A percentile compares a stretch with the other conserved stretches of the same genome.
phyloP scores from a whole-genome alignment of 306 rosid genomes.

The Fragaria nilgerrensis region DNA sequence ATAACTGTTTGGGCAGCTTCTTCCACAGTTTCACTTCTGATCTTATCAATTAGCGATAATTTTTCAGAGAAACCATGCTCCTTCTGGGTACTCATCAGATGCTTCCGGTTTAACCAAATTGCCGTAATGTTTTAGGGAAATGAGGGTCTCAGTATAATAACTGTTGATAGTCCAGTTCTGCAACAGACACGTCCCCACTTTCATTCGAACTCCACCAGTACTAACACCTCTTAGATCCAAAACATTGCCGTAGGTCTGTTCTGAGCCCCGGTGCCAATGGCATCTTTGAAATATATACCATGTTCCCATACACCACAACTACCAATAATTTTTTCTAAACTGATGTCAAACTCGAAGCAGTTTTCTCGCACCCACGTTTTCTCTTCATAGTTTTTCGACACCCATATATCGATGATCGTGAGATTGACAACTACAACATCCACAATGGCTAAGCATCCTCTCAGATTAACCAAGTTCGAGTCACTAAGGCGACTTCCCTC shows the following conservation, averaged over 20 bases:
- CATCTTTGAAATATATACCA: background rate
- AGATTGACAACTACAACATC: background rate
- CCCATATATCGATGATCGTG: background rate
- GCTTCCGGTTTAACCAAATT: background rate
- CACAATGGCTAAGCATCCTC: background rate
- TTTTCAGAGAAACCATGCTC: background rate
- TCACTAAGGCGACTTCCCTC: background rate
- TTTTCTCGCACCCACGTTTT: background rate
- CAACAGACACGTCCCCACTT: background rate
- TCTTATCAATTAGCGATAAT: no score
- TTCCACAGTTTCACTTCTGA: no score
- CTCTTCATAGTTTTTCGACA: background rate
- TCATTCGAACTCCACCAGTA: background rate
- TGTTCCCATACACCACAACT: constrained; percentile 5
- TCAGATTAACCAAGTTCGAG: background rate
- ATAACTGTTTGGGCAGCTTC: no score
- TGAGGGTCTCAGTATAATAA: background rate
- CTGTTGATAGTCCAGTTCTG: background rate
- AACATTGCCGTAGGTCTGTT: background rate
- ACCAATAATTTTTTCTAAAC: background rate
- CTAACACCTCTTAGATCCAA: background rate
- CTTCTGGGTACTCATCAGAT: background rate
- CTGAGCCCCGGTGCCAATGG: background rate
- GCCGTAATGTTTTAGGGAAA: constrained; percentile 4
- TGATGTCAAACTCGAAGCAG: no score